Evolutionary conservation across 768 basidiomycete species (phyloP), one percentile per base, ranked within the genome.

Genomic region (Boletus tylopilopsis): DNA sequence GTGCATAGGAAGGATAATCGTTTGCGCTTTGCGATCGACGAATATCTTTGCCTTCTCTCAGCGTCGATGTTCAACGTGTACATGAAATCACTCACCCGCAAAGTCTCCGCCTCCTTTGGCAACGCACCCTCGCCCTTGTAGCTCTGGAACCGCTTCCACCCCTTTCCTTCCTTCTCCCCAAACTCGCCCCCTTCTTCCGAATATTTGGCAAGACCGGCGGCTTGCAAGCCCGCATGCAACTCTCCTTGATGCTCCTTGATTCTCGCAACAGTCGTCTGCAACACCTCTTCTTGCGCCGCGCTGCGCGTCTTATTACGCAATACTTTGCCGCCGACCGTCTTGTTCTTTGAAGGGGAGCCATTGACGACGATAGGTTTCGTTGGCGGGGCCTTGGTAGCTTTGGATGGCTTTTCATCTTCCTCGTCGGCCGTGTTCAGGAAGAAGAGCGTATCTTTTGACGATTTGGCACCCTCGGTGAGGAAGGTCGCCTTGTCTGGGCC

Each of bases 121-220:
- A 98, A 68, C 42, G 86, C 94, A 13, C 78, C 90, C 63, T 99
- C 95, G 29, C 94, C 88, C 69, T 93, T 93, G 71, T 97, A 99
- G 59, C 93, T 95, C 72, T 92, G 92, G 73, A 95, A 98, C 53
- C 85, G 82, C 67, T 94, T 95, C 87, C 94, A 94, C 13, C 84
- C 81, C 67, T 98, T 97, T 32, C 90, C 91, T 61, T 94, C 86
- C 58, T 90, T 92, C 13, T 85, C 87, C 35, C 79, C 79, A 19
- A 74, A 72, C 0, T 81, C 89, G 29, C 79, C 84, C 7, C 85
- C 90, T 47, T 85, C 87, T 60, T 90, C 90, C 1, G 90, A 87
- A 64, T 83, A 96, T 62, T 81, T 86, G 51, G 85, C 79, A 34
- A 97, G 62, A 15, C 95, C 96, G 36, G 87, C 86, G 2, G 76